Base-by-base conservation (phyloP, 306 rosid genomes). In the Bauhinia variegata region DNA sequence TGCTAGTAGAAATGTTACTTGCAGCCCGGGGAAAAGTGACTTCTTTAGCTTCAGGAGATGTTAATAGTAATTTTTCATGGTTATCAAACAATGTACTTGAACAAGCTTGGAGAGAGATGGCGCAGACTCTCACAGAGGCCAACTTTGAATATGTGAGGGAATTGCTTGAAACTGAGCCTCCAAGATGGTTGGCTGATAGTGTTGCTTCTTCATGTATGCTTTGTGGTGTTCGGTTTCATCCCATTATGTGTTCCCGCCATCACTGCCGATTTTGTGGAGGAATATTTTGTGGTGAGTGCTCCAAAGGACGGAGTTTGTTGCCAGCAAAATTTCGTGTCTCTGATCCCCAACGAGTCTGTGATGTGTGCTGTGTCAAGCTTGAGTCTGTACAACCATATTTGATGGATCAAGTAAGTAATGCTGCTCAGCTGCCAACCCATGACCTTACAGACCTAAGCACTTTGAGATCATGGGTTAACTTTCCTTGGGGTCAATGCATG, bases 191-290 rank as follows among this genome's bases (percentile, higher is more conserved):
- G 85, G 84, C 97, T 3, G 92, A 95, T 72, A 95, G 99, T 75
- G 81, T 96, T 77, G 88, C 99, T 23, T 36, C 89, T 75, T 65
- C 95, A 65, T 95, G 99, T 74, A 95, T 95, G 99, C 83, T 90
- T 43, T 95, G 99, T 75, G 87, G 97, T 11, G 84, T 86, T 72
- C 84, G 85, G 74, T 95, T 95, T 82, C 97, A 90, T 80, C 97
- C 99, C 1, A 88, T 95, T 81, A 86, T 90, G 89, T 86, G 97
- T 61, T 83, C 92, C 32, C 72, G 99, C 70, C 99, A 95, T 83
- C 99, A 95, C 71, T 95, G 99, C 57, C 88, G 99, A 65, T 95
- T 90, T 75, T 93, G 99, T 69, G 97, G 99, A 56, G 99, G 97
- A 64, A 86, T 95, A 72, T 95, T 95, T 77, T 95, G 99, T 59